phyloP scores from a whole-genome alignment of 305 asterid genomes.

The Petunia hybrid region DNA sequence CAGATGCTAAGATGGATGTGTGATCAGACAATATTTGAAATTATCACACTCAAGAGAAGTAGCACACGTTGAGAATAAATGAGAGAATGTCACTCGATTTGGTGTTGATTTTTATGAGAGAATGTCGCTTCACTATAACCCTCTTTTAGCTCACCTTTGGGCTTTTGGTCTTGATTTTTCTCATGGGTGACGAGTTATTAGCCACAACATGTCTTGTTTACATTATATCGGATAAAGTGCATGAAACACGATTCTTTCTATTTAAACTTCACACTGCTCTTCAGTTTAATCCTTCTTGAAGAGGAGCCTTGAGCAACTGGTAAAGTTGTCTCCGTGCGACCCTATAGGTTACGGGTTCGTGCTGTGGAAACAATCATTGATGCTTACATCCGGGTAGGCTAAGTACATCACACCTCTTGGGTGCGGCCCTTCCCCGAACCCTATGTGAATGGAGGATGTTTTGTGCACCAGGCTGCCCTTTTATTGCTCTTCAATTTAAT shows the following conservation, averaged over 20 bases:
- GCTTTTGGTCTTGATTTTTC: background rate
- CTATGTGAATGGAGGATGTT: too few relatives aligned
- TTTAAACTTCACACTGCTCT: background rate
- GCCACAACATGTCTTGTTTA: background rate
- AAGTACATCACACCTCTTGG: too few relatives aligned
- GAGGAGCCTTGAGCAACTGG: too few relatives aligned
- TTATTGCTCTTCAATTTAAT: background rate
- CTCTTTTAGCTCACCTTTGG: background rate
- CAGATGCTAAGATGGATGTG: too few relatives aligned
- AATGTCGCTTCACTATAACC: conserved; percentile 6
- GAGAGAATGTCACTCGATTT: too few relatives aligned
- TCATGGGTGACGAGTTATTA: background rate
- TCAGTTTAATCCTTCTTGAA: too few relatives aligned
- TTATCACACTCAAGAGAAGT: background rate
- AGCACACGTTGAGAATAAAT: background rate
- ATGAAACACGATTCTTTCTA: background rate
- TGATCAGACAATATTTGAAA: too few relatives aligned
- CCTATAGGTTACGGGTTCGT: too few relatives aligned
- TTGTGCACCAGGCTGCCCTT: background rate
- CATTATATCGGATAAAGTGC: background rate
- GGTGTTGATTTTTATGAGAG: background rate
- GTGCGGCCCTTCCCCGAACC: too few relatives aligned
- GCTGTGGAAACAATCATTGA: too few relatives aligned
- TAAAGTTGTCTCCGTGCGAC: too few relatives aligned
- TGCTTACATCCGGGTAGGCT: too few relatives aligned